A percentile compares a stretch with the other conserved stretches of the same genome.
Conservation (phyloP, 208 protist species). For the Blastocrithidia nonstop region DNA sequence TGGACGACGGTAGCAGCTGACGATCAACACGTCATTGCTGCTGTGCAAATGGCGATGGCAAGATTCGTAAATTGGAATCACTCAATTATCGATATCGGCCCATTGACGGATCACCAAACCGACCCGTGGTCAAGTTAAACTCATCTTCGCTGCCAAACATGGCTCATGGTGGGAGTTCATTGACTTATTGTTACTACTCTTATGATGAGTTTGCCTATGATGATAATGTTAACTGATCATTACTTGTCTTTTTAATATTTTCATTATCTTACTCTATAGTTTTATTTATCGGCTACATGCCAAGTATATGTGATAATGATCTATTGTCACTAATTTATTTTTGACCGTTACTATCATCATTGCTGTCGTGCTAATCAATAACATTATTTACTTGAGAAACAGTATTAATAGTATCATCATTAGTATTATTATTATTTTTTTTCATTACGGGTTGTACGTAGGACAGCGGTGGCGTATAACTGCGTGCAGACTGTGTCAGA, state of each 20-base stretch:
- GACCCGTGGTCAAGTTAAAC: constrained; percentile 66
- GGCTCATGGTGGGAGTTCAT: constrained; percentile 77
- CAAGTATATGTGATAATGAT: no score
- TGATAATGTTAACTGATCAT: constrained; percentile 1
- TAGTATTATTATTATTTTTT: constrained; percentile 24
- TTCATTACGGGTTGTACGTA: constrained; percentile 1
- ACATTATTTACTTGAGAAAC: no score
- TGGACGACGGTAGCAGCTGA: constrained; percentile 37
- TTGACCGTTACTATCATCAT: not conserved
- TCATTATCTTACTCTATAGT: not conserved
- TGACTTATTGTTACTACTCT: no score
- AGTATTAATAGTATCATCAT: not conserved
- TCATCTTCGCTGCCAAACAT: constrained; percentile 58
- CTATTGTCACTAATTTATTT: not conserved
- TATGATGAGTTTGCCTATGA: no score
- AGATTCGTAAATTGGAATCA: constrained; percentile 54
- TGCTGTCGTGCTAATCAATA: not conserved
- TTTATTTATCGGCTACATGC: no score
- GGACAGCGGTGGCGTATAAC: constrained; percentile 15
- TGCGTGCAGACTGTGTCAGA: constrained; percentile 48
- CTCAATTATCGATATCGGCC: constrained; percentile 74
- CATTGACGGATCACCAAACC: constrained; percentile 49
- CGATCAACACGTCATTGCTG: constrained; percentile 49
- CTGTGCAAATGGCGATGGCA: constrained; percentile 48
- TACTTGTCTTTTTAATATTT: not conserved